Percentiles rank a stretch among this genome's conserved stretches.
phyloP scores from a whole-genome alignment of 148 eudicot genomes.

The Silene latifolia region DNA sequence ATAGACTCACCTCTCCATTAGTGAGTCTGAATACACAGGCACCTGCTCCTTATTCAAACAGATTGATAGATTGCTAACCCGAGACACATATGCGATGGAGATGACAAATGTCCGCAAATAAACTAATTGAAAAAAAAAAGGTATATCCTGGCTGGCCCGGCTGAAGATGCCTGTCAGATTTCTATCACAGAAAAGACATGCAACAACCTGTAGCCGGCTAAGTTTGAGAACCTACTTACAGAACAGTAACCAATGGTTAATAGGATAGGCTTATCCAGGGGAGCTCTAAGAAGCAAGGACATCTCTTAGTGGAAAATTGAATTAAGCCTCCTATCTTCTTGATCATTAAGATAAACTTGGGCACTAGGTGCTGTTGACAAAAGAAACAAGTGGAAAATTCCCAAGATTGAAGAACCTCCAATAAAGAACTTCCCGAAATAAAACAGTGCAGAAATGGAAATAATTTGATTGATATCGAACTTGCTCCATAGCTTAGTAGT shows the following conservation, averaged over 20 bases:
- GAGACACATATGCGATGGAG: slow-evolving; percentile 22
- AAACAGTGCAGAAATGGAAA: slow-evolving; percentile 43
- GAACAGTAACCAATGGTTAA: slow-evolving; percentile 27
- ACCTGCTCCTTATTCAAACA: slow-evolving; percentile 42
- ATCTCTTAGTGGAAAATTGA: slow-evolving; percentile 51
- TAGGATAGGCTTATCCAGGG: slow-evolving; percentile 48
- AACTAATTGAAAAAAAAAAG: slow-evolving; percentile 26
- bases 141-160: slow-evolving; percentile 38
- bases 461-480: slow-evolving; percentile 54
- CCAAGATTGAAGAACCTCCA: slow-evolving; percentile 85
- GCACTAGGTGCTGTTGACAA: slow-evolving; percentile 86
- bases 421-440: slow-evolving; percentile 67
- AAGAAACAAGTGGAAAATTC: slow-evolving; percentile 63
- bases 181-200: slow-evolving; percentile 23
- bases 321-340: slow-evolving; percentile 54
- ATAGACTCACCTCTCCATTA: slow-evolving; percentile 70
- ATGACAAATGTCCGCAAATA: slow-evolving; percentile 29
- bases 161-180: slow-evolving; percentile 36
- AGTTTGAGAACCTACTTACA: slow-evolving; percentile 41
- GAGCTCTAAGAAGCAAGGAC: slow-evolving; percentile 51
- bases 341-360: slow-evolving; percentile 39
- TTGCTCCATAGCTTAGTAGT: slow-evolving; percentile 67
- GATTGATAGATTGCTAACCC: slow-evolving; percentile 22
- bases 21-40: slow-evolving; percentile 25
- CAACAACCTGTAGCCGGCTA: no score